Evolutionary conservation across 2,329 filamentous ascomycete genomes (phyloP).

Genomic region (Diaporthe humulicola): DNA sequence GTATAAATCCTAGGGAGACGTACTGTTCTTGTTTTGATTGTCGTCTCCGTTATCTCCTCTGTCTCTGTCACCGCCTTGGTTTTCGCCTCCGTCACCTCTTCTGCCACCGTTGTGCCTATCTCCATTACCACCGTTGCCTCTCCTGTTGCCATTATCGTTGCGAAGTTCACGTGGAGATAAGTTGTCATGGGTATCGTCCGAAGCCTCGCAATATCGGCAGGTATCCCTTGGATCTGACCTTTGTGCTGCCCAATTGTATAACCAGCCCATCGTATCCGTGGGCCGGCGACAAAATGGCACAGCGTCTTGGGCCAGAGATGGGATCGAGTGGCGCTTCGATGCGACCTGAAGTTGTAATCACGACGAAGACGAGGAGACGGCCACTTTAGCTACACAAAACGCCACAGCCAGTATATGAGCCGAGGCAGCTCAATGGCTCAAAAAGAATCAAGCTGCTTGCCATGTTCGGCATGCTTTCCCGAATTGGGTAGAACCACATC

Average conservation of each 20-base stretch:
- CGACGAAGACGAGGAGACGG: neutral
- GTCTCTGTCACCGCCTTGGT: neutral
- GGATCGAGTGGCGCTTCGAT: neutral
- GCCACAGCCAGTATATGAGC: neutral
- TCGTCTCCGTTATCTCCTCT: neutral
- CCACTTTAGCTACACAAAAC: neutral
- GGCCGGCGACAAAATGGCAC: neutral
- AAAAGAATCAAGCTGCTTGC: neutral
- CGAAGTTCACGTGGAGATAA: neutral
- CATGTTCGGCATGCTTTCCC: constrained; percentile 13
- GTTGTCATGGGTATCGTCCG: neutral
- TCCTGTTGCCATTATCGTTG: neutral
- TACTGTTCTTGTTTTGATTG: neutral
- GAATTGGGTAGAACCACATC: neutral
- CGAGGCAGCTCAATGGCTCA: neutral
- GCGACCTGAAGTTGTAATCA: constrained; percentile 12
- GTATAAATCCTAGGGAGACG: neutral
- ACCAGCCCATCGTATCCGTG: constrained; percentile 12
- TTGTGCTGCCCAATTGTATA: neutral
- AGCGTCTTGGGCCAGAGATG: neutral
- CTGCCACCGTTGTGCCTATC: neutral
- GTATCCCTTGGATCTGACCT: neutral
- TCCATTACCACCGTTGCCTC: neutral
- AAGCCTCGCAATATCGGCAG: neutral
- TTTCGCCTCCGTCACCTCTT: neutral